Evolutionary conservation across 192 early-diverging fungal genomes (phyloP).

Genomic region (Entophlyctis helioformis): DNA sequence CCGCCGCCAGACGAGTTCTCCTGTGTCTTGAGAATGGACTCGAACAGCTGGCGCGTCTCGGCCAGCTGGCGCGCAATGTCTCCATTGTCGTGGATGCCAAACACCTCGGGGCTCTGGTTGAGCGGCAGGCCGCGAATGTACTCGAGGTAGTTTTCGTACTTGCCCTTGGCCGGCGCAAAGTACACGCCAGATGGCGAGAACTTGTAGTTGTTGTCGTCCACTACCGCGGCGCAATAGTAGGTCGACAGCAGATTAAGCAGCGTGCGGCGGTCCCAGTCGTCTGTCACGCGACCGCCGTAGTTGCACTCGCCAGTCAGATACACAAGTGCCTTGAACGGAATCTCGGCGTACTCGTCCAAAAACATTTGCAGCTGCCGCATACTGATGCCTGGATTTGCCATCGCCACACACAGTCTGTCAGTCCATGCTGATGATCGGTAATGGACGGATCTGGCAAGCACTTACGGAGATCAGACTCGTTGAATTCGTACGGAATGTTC

Average conservation of each 20-base stretch:
- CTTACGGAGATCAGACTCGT: conserved; percentile 48
- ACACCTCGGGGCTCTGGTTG: conserved; percentile 51
- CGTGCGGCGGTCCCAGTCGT: conserved; percentile 55
- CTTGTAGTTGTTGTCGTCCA: conserved; percentile 40
- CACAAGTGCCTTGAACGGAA: conserved; percentile 46
- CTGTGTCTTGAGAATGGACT: conserved; percentile 43
- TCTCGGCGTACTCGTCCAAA: conserved; percentile 41
- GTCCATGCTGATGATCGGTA: background rate
- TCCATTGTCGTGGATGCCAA: conserved; percentile 59
- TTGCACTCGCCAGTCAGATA: conserved; percentile 56
- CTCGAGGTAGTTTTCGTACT: conserved; percentile 41
- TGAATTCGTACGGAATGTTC: conserved; percentile 62
- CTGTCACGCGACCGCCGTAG: conserved; percentile 54
- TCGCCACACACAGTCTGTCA: background rate
- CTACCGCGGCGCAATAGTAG: conserved; percentile 33
- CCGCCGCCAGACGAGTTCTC: conserved; percentile 17
- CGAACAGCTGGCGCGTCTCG: conserved; percentile 42
- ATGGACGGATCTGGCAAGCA: background rate
- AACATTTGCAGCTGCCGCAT: conserved; percentile 56
- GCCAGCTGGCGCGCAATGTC: conserved; percentile 53
- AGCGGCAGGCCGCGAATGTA: conserved; percentile 43
- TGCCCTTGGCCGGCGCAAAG: conserved; percentile 36
- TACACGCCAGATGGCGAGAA: conserved; percentile 45
- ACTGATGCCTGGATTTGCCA: conserved; percentile 32
- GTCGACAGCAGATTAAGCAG: conserved; percentile 44